Evolutionary conservation across 2,329 filamentous ascomycete genomes (phyloP).

Genomic region (Teratosphaeria zuluensis): DNA sequence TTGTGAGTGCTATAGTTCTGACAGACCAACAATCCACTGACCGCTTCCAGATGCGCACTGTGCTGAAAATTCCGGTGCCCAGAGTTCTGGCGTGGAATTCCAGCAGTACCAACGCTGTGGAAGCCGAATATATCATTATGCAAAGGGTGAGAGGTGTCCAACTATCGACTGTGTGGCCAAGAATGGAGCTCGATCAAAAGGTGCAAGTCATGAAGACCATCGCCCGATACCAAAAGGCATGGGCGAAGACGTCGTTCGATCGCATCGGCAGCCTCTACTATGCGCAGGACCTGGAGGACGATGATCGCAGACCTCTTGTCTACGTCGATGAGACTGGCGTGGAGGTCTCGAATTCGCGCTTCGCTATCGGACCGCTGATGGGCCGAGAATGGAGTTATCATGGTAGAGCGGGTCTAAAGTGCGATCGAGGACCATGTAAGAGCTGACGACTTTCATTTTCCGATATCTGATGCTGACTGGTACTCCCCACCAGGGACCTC

Average conservation of each 20-base stretch:
- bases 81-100: background rate
- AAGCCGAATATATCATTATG: conserved; percentile 21
- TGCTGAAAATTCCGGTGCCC: background rate
- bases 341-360: conserved; percentile 17
- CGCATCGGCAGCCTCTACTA: conserved; percentile 27
- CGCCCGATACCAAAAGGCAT: conserved; percentile 15
- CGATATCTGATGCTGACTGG: conserved; percentile 10
- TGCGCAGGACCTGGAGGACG: conserved; percentile 18
- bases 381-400: conserved; percentile 25
- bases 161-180: conserved; percentile 23
- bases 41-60: conserved; percentile 4
- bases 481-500: conserved; percentile 17
- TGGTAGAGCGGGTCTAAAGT: conserved; percentile 21
- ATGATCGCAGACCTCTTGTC: conserved; percentile 3
- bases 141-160: conserved; percentile 21
- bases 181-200: conserved; percentile 15
- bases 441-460: conserved; percentile 2
- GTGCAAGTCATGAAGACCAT: conserved; percentile 22
- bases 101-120: background rate
- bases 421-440: conserved; percentile 31
- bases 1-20: no score
- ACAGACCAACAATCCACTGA: background rate
- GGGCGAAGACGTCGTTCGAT: conserved; percentile 19
- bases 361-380: conserved; percentile 29
- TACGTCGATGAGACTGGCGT: conserved; percentile 7